phyloP scores from a whole-genome alignment of 148 eudicot species.

The Camellia granthamiana region DNA sequence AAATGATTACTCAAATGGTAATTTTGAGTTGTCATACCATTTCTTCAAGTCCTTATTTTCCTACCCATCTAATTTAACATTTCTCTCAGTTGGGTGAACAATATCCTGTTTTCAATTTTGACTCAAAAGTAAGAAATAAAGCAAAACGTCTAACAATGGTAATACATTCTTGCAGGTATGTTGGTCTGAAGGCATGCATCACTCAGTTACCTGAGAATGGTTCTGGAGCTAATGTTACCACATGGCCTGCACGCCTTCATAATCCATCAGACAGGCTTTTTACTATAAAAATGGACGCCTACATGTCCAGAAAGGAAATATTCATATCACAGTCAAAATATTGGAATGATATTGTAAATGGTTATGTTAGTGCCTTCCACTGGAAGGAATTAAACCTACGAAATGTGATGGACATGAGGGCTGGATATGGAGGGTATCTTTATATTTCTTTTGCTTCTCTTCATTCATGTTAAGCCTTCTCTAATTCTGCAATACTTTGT shows the following conservation, averaged over 20 bases:
- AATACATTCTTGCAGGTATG: constrained; percentile 44
- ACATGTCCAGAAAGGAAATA: constrained; percentile 60
- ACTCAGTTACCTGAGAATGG: constrained; percentile 54
- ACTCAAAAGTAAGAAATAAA: background rate
- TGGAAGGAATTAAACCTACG: constrained; percentile 43
- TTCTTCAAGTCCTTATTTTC: background rate
- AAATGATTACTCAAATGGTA: background rate
- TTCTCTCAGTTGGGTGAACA: background rate
- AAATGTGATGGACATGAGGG: constrained; percentile 82
- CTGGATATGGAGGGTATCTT: constrained; percentile 75
- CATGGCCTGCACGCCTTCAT: constrained; percentile 77
- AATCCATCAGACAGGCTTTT: constrained; percentile 60
- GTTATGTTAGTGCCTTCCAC: constrained; percentile 46
- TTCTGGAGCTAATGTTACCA: constrained; percentile 52
- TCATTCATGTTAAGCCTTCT: background rate
- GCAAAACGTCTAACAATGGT: background rate
- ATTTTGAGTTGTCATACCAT: background rate
- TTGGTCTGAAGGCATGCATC: constrained; percentile 55
- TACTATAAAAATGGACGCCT: constrained; percentile 67
- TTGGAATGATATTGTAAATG: constrained; percentile 50
- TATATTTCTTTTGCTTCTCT: background rate
- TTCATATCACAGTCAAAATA: constrained; percentile 65
- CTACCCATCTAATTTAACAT: background rate
- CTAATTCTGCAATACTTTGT: background rate
- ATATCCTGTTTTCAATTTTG: background rate